Conservation (phyloP, 2,329 filamentous ascomycete genomes). For the Cytospora paraplurivora region DNA sequence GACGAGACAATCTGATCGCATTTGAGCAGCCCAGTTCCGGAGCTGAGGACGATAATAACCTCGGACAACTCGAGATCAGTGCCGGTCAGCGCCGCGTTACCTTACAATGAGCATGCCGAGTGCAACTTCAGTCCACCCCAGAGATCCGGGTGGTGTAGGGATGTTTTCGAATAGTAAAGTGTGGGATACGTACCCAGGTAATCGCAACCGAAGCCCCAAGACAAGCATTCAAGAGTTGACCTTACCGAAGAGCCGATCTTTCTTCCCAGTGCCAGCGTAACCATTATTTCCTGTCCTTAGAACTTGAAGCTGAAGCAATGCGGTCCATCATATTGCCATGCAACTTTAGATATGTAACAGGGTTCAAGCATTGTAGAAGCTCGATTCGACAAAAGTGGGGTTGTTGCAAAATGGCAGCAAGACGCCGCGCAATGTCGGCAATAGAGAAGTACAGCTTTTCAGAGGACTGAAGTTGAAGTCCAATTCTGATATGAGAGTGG, state of each 20-base stretch:
- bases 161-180: too few species aligned
- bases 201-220: too few species aligned
- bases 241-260: too few species aligned
- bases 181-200: too few species aligned
- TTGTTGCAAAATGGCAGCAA: not conserved
- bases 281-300: not conserved
- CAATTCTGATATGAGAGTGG: not conserved
- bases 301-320: not conserved
- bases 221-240: too few species aligned
- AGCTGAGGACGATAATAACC: not conserved
- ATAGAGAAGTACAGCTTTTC: slow-evolving; percentile 1
- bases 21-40: not conserved
- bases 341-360: not conserved
- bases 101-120: not conserved
- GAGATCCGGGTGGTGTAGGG: not conserved
- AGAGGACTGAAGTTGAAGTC: not conserved
- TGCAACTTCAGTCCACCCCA: not conserved
- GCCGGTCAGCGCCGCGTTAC: slow-evolving; percentile 1
- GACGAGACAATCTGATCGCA: not conserved
- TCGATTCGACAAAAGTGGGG: slow-evolving; percentile 14
- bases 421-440: slow-evolving; percentile 1
- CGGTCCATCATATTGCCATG: not conserved
- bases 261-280: too few species aligned
- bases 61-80: not conserved
- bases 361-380: not conserved